Conservation (phyloP, 2,329 filamentous ascomycete species). For the Atkinsonella hypoxylon region DNA sequence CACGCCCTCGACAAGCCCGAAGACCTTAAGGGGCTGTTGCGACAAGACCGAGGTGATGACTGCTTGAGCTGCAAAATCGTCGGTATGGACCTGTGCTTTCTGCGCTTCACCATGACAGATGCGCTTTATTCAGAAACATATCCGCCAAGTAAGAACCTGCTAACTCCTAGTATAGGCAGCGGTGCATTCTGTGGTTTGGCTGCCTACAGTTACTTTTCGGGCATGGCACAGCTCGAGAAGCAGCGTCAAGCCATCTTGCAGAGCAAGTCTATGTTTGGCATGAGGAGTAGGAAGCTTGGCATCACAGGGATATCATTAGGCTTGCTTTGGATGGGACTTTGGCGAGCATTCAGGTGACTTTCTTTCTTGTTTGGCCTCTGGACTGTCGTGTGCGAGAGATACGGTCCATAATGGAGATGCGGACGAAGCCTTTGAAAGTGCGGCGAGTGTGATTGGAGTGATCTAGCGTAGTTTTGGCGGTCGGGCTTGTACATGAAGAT, state of each 20-base stretch:
- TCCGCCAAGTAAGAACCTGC: background rate
- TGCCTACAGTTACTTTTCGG: constrained; percentile 66
- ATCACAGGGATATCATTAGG: constrained; percentile 56
- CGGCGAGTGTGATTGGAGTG: background rate
- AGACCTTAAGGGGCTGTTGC: constrained; percentile 45
- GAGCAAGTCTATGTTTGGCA: constrained; percentile 59
- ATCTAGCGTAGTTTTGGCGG: too few species aligned
- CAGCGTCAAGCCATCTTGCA: constrained; percentile 54
- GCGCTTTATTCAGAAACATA: too few species aligned
- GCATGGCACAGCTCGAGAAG: constrained; percentile 56
- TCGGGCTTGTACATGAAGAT: too few species aligned
- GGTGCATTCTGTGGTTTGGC: constrained; percentile 65
- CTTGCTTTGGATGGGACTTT: constrained; percentile 59
- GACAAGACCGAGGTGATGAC: constrained; percentile 47
- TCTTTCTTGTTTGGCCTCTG: too few species aligned
- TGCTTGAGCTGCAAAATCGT: constrained; percentile 61
- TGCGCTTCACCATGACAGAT: background rate
- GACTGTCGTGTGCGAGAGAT: too few species aligned
- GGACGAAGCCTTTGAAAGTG: too few species aligned
- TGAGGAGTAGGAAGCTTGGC: constrained; percentile 56
- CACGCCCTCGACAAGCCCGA: constrained; percentile 47
- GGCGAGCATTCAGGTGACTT: constrained; percentile 47
- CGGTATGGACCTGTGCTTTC: constrained; percentile 36
- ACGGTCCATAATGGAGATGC: too few species aligned
- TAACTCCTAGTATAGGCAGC: constrained; percentile 41